phyloP scores from a whole-genome alignment of 1,139 yeast genomes.

The Suhomyces kunorum region DNA sequence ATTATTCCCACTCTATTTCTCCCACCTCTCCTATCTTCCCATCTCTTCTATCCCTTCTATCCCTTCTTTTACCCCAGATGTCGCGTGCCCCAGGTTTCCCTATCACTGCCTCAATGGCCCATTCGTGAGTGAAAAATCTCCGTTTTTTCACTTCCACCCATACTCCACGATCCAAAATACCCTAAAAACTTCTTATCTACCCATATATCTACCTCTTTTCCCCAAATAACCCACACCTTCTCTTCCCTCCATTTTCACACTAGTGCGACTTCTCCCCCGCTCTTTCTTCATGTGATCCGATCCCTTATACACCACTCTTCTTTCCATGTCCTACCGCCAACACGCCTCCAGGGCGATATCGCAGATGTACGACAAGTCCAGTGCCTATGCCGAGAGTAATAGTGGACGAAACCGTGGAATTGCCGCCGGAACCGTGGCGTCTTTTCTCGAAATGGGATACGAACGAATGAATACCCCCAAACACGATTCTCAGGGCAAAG shows the following conservation, averaged over 20 bases:
- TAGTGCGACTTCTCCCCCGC: slow-evolving; percentile 1
- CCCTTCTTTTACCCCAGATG: neutral
- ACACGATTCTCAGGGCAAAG: no score
- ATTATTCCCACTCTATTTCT: no score
- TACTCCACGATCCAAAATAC: no score
- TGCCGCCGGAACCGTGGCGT: slow-evolving; percentile 61
- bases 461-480: slow-evolving; percentile 43
- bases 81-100: neutral
- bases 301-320: neutral
- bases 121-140: no score
- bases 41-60: neutral
- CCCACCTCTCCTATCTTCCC: no score
- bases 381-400: slow-evolving; percentile 29
- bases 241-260: neutral
- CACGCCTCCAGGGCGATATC: slow-evolving; percentile 15
- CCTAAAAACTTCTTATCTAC: no score
- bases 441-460: slow-evolving; percentile 54
- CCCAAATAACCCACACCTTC: neutral
- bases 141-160: neutral
- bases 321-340: slow-evolving; percentile 8
- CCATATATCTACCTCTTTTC: neutral
- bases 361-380: slow-evolving; percentile 22
- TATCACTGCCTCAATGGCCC: no score
- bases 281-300: no score
- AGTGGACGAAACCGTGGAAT: slow-evolving; percentile 47